Base-by-base conservation (phyloP, 257 asterid species). In the Haberlea rhodopensis region DNA sequence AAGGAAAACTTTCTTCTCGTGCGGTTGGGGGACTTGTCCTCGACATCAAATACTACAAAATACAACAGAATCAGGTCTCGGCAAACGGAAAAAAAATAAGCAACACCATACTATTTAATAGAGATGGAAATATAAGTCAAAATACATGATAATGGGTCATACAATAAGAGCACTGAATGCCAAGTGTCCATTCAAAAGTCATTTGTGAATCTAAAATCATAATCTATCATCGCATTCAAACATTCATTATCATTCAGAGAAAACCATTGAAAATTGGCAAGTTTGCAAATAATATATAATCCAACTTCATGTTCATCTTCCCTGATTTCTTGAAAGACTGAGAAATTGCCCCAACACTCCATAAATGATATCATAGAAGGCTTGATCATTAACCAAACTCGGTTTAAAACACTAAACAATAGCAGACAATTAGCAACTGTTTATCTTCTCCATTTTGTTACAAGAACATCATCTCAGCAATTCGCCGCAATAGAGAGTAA, bases 31-130 rank as follows among this genome's bases (percentile, higher is more conserved):
- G 90, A 57, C 74, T 57, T 43, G 66, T 77, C 71, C 71, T 84
- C 15, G 88, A 71, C 79, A 84, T 84, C 90, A 91, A 70, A 71
- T 70, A 78, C 97, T 91, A 85, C 66, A 68, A 70, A 58, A 59
- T 25, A 29, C 31, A 57, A 53, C 61, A 31, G 62, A 60, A 59
- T 73, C 53, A 71, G 71, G 68, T n/a, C 29, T 58, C 6, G 5
- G 49, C 25, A 60, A 40, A 0, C 19, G 5, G 4, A 37, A 31
- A 24, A 56, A 56, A 29, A 52, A 3, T 31, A 34, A 56, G 28
- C 54, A 54, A 20, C 25, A 24, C 18, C 26, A n/a, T 59, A 68
- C 23, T 6, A 22, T 25, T 8, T 11, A 6, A 2, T 26, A 27
- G 8, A 24, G 24, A 66, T 19, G 15, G 13, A 27, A 45, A 57